Conservation (phyloP, 495 filamentous ascomycete species). For the Mycothermus thermophilus region DNA sequence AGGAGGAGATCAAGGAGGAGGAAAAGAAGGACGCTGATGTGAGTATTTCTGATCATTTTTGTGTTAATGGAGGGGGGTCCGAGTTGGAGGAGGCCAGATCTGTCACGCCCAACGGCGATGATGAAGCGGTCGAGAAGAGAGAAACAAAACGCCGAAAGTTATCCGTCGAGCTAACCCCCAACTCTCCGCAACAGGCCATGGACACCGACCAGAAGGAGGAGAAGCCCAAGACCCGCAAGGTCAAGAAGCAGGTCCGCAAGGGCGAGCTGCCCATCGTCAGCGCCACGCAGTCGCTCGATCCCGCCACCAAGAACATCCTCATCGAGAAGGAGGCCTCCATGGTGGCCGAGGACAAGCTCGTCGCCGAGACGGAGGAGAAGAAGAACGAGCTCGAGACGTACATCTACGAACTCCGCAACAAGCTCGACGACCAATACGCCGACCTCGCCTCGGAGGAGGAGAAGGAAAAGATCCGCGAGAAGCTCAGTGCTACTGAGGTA, state of each 20-base stretch:
- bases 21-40: slow-evolving; percentile 63
- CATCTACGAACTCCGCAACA: slow-evolving; percentile 92
- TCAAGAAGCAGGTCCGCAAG: slow-evolving; percentile 99
- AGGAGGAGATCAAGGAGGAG: slow-evolving; percentile 69
- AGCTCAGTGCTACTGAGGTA: slow-evolving; percentile 76
- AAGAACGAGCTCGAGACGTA: slow-evolving; percentile 98
- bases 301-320: slow-evolving; percentile 45
- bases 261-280: slow-evolving; percentile 82
- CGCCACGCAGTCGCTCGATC: slow-evolving; percentile 67
- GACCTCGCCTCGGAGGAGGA: slow-evolving; percentile 84
- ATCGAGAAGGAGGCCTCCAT: slow-evolving; percentile 76
- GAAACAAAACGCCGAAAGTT: slow-evolving; percentile 21
- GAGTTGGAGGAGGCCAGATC: too few relatives aligned
- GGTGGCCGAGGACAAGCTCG: slow-evolving; percentile 96
- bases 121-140: slow-evolving; percentile 7
- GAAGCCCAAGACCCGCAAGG: slow-evolving; percentile 88
- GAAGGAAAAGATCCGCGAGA: slow-evolving; percentile 68
- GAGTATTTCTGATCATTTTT: slow-evolving; percentile 29
- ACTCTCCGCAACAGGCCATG: too few relatives aligned
- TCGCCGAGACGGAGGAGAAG: slow-evolving; percentile 96
- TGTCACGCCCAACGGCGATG: too few relatives aligned
- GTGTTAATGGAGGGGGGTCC: too few relatives aligned
- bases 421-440: slow-evolving; percentile 80
- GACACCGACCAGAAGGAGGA: slow-evolving; percentile 67
- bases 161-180: too few relatives aligned